Evolutionary conservation across 768 basidiomycete genomes (phyloP).

Genomic region (Suillus variegatus): DNA sequence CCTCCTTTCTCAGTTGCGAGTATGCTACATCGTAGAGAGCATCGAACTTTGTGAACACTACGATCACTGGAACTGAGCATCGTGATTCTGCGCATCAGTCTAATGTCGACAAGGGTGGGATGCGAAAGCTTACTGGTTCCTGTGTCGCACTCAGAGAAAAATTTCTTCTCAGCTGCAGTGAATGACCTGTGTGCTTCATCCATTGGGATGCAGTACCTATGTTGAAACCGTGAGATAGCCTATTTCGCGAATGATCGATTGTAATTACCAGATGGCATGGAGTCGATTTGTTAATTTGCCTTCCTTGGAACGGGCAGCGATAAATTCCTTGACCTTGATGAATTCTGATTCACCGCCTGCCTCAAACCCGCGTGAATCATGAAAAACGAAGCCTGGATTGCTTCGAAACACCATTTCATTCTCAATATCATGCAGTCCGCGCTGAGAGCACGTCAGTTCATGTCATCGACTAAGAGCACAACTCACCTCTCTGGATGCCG

Average conservation of each 20-base stretch:
- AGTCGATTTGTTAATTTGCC: conserved; percentile 23
- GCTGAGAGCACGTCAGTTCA: neutral
- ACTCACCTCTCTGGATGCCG: conserved; percentile 2
- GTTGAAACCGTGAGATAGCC: neutral
- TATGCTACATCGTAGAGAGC: conserved; percentile 25
- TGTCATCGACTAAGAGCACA: neutral
- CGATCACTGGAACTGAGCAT: conserved; percentile 38
- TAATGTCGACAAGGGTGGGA: neutral
- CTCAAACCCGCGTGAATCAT: neutral
- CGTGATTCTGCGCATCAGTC: neutral
- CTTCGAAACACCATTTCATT: neutral
- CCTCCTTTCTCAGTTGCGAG: conserved; percentile 12
- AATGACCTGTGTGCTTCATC: conserved; percentile 27
- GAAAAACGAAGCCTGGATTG: neutral
- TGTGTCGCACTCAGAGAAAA: conserved; percentile 12
- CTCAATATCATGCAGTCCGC: conserved; percentile 18
- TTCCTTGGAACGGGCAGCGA: neutral
- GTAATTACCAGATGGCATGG: conserved; percentile 40
- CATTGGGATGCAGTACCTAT: conserved; percentile 41
- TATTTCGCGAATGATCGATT: neutral
- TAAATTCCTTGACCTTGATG: neutral
- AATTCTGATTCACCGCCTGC: no score
- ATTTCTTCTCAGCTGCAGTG: conserved; percentile 28
- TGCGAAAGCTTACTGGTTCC: conserved; percentile 3
- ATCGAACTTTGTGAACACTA: conserved; percentile 41